Percentiles rank a stretch among this genome's conserved stretches.
phyloP scores from a whole-genome alignment of 352 stramenopile genomes.

The Elongisporangium prolatum region DNA sequence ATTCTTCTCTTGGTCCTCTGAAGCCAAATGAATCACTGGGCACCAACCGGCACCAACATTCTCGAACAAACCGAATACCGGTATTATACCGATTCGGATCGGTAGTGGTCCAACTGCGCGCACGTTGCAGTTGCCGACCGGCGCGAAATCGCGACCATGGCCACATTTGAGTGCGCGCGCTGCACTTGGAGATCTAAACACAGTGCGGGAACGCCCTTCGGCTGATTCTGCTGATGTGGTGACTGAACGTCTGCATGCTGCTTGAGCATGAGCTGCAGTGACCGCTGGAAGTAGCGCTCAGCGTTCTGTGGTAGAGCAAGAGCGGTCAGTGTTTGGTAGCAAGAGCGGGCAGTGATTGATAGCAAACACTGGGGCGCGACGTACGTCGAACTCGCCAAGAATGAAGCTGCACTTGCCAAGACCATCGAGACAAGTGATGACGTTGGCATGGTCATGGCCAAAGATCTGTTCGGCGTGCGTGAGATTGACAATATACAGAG shows the following conservation, averaged over 20 bases:
- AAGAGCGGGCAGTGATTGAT: not conserved
- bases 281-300: constrained; percentile 34
- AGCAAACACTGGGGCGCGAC: not conserved
- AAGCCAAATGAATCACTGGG: constrained; percentile 6
- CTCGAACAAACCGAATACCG: not conserved
- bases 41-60: constrained; percentile 2
- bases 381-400: constrained; percentile 43
- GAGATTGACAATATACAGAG: constrained; percentile 33
- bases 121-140: constrained; percentile 18
- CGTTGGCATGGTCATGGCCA: constrained; percentile 11
- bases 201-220: not conserved
- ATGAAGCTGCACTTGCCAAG: constrained; percentile 57
- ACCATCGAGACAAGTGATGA: constrained; percentile 32
- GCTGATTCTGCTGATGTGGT: not conserved
- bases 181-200: constrained; percentile 9
- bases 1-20: constrained; percentile 18
- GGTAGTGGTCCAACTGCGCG: constrained; percentile 6
- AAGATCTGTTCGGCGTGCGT: constrained; percentile 18
- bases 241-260: not conserved
- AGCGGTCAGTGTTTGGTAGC: not conserved
- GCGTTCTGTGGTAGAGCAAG: constrained; percentile 19
- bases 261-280: constrained; percentile 18
- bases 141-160: constrained; percentile 42
- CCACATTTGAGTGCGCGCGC: constrained; percentile 61
- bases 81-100: constrained; percentile 1